A percentile compares a stretch with the other conserved stretches of the same genome.
phyloP scores from a whole-genome alignment of 2,329 filamentous ascomycete genomes.

The Verticillium klebahnii region DNA sequence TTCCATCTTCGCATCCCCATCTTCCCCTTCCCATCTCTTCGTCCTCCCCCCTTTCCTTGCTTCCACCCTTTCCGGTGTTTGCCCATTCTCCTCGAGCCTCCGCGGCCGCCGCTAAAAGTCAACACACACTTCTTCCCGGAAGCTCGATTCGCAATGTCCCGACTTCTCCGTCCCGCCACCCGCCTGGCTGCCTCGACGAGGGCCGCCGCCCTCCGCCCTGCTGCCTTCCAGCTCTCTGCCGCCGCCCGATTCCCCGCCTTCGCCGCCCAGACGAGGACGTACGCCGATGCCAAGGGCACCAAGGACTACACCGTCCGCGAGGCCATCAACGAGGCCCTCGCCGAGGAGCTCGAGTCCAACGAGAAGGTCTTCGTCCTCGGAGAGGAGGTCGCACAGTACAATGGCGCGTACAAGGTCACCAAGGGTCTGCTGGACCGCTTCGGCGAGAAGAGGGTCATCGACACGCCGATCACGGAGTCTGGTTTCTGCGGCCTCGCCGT shows the following conservation, averaged over 20 bases:
- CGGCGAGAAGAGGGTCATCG: conserved; percentile 94
- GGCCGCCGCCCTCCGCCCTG: conserved; percentile 26
- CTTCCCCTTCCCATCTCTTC: conserved; percentile 1
- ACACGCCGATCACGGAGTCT: conserved; percentile 96
- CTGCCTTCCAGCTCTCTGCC: conserved; percentile 25
- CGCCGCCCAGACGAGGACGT: conserved; percentile 46
- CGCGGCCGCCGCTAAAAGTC: neutral
- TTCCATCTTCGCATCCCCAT: neutral
- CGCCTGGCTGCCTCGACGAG: conserved; percentile 41
- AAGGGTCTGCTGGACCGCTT: conserved; percentile 97
- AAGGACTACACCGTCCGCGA: conserved; percentile 98
- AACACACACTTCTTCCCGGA: conserved; percentile 1
- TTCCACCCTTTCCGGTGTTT: conserved; percentile 3
- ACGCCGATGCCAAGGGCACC: conserved; percentile 53
- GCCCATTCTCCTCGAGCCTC: neutral
- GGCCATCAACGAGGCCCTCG: conserved; percentile 94
- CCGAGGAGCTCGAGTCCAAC: conserved; percentile 93
- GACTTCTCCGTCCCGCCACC: conserved; percentile 46
- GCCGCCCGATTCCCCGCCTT: conserved; percentile 28
- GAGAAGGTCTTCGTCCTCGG: conserved; percentile 93
- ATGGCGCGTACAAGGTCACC: conserved; percentile 99
- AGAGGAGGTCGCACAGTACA: conserved; percentile 99
- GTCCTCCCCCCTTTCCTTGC: neutral
- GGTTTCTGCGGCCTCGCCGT: conserved; percentile 93
- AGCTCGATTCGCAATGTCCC: conserved; percentile 35